Evolutionary conservation across 495 filamentous ascomycete species (phyloP).

Genomic region (Xylaria curta): DNA sequence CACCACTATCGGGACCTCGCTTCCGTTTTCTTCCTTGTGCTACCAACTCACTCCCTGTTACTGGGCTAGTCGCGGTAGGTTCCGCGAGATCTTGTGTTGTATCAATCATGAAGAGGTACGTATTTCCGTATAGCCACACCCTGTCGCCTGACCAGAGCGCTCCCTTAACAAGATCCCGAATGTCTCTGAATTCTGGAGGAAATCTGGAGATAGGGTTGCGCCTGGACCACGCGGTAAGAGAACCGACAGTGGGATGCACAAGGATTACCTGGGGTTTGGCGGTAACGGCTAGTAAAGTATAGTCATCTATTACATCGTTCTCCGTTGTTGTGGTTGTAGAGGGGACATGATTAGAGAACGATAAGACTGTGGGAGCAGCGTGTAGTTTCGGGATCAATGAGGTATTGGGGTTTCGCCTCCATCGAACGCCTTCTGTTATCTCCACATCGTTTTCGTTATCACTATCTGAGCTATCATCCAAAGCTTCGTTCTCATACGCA

Average conservation of each 20-base stretch:
- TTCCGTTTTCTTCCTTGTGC: constrained; percentile 67
- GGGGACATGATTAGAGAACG: constrained; percentile 62
- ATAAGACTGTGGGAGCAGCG: constrained; percentile 70
- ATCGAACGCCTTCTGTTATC: constrained; percentile 21
- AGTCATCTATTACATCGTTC: constrained; percentile 44
- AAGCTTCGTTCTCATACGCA: constrained; percentile 33
- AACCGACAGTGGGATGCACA: constrained; percentile 75
- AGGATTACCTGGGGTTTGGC: constrained; percentile 76
- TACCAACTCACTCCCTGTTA: constrained; percentile 40
- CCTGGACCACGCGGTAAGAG: constrained; percentile 82
- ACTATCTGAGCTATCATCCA: constrained; percentile 55
- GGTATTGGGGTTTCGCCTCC: constrained; percentile 54
- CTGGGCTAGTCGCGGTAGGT: constrained; percentile 34
- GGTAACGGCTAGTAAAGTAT: constrained; percentile 77
- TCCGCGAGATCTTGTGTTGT: constrained; percentile 68
- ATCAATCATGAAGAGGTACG: constrained; percentile 94
- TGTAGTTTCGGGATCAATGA: constrained; percentile 80
- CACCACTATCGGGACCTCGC: constrained; percentile 59
- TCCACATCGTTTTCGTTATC: constrained; percentile 55
- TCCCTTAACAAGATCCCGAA: constrained; percentile 80
- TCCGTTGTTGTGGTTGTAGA: constrained; percentile 48
- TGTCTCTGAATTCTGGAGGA: constrained; percentile 71
- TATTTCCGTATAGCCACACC: constrained; percentile 84
- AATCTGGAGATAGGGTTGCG: constrained; percentile 77
- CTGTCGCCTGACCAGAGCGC: constrained; percentile 82